phyloP scores from a whole-genome alignment of 129 eudicot genomes.

The sunflower (Helianthus annuus) region HanXRQr2.0-SUNRISE NC_035437.2:103173638-103174137 shows the following conservation, averaged over 20 bases:
- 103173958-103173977: constrained; percentile 95
- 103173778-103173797: no score
- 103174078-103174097: constrained; percentile 40
- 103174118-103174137: constrained; percentile 55
- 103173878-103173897: not conserved
- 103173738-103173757: no score
- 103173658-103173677: no score
- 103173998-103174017: constrained; percentile 58
- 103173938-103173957: constrained; percentile 43
- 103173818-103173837: no score
- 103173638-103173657: no score
- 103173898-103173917: not conserved
- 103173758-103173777: no score
- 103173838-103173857: no score
- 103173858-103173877: not conserved
- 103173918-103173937: not conserved
- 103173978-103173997: constrained; percentile 84
- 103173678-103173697: no score
- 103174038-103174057: constrained; percentile 76
- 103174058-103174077: constrained; percentile 57
- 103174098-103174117: constrained; percentile 48
- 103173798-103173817: no score
- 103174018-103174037: constrained; percentile 82
- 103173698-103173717: no score
- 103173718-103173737: no score